Percentiles rank a stretch among this genome's conserved stretches.
Evolutionary conservation across 1,284 basidiomycete species (phyloP).

Genomic region (Sporisorium exsertum): DNA sequence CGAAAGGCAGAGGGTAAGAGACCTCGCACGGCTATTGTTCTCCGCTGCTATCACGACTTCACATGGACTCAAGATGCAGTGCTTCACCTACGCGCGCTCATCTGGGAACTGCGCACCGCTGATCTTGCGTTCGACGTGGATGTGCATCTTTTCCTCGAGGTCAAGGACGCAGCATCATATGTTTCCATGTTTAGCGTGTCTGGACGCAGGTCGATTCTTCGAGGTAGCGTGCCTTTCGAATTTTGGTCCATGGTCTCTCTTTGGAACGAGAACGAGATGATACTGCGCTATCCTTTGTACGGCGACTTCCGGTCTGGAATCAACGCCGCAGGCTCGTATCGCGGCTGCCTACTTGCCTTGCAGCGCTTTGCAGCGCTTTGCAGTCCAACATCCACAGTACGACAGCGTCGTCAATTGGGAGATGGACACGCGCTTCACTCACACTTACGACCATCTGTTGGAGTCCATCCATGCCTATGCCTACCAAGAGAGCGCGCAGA

Average conservation of each 20-base stretch:
- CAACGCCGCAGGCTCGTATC: constrained; percentile 26
- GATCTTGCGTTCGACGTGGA: constrained; percentile 17
- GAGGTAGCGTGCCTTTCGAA: constrained; percentile 26
- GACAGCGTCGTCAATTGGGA: constrained; percentile 25
- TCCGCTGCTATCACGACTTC: constrained; percentile 26
- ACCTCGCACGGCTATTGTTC: constrained; percentile 20
- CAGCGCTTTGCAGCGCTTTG: constrained; percentile 31
- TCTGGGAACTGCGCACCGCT: constrained; percentile 27
- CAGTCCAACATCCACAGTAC: constrained; percentile 24
- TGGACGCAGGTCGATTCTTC: constrained; percentile 20
- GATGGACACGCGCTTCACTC: constrained; percentile 32
- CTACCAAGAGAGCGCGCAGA: background rate
- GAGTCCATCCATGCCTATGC: constrained; percentile 13
- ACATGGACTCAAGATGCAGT: constrained; percentile 16
- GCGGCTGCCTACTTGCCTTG: constrained; percentile 25
- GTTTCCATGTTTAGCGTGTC: constrained; percentile 21
- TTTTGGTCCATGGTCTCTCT: constrained; percentile 29
- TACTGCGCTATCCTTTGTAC: constrained; percentile 20
- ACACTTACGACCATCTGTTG: constrained; percentile 24
- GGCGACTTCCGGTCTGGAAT: constrained; percentile 29
- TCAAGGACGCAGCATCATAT: constrained; percentile 18
- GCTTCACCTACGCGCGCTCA: constrained; percentile 23
- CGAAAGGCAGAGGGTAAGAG: background rate
- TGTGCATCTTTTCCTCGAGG: constrained; percentile 26
- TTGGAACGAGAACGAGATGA: constrained; percentile 24